phyloP scores from a whole-genome alignment of 106 monocot species.

The Xerophyta viscosa region DNA sequence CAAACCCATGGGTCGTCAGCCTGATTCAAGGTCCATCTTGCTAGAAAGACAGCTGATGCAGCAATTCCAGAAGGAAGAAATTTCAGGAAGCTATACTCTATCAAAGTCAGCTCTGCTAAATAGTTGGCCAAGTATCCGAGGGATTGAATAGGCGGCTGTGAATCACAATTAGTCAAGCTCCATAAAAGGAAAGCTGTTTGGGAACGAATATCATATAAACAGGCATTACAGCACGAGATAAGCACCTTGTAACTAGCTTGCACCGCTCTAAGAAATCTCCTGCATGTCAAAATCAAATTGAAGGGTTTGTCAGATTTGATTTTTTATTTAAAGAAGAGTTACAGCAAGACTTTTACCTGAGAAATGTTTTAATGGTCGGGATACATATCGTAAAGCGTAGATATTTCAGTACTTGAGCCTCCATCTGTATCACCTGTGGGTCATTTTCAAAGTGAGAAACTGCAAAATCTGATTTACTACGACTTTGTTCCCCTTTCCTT shows the following conservation, averaged over 20 bases:
- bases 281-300: slow-evolving; percentile 17
- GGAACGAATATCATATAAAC: too few species aligned
- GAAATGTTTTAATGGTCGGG: slow-evolving; percentile 79
- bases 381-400: slow-evolving; percentile 61
- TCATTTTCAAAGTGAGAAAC: background rate
- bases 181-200: too few species aligned
- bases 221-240: too few species aligned
- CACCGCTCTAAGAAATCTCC: slow-evolving; percentile 87
- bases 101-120: slow-evolving; percentile 67
- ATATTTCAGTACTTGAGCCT: slow-evolving; percentile 46
- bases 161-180: too few species aligned
- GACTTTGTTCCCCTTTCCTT: background rate
- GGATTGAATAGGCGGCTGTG: slow-evolving; percentile 21
- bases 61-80: slow-evolving; percentile 73
- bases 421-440: slow-evolving; percentile 76
- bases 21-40: slow-evolving; percentile 77
- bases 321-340: too few species aligned
- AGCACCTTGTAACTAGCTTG: slow-evolving; percentile 55
- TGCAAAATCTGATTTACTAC: background rate
- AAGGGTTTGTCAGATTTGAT: too few species aligned
- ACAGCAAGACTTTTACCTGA: too few species aligned
- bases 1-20: slow-evolving; percentile 72
- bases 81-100: slow-evolving; percentile 67
- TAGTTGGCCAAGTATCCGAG: slow-evolving; percentile 72
- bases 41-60: slow-evolving; percentile 81